A percentile compares a stretch with the other conserved stretches of the same genome.
Evolutionary conservation across 495 filamentous ascomycete genomes (phyloP).

Genomic region (Aspergillus sclerotioniger): DNA sequence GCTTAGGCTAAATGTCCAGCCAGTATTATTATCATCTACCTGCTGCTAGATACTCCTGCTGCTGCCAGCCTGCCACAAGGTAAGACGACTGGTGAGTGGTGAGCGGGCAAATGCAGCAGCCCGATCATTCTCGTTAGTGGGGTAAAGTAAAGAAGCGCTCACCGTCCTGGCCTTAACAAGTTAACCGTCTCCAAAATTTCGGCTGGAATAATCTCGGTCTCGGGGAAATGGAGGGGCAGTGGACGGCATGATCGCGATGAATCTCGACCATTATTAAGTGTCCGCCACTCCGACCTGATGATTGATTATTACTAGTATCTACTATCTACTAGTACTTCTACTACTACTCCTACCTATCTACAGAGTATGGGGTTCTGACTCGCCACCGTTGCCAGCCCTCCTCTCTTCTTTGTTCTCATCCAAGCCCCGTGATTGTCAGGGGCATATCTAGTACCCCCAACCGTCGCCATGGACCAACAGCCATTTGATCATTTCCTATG

Average conservation of each 20-base stretch:
- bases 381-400: no score
- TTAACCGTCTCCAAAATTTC: constrained; percentile 6
- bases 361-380: no score
- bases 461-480: background rate
- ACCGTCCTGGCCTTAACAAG: background rate
- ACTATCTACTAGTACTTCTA: background rate
- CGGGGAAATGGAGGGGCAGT: constrained; percentile 16
- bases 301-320: no score
- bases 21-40: no score
- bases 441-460: background rate
- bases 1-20: background rate
- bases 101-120: background rate
- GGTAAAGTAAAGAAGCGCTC: background rate
- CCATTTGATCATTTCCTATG: background rate
- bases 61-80: background rate
- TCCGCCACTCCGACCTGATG: background rate
- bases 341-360: no score
- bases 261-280: constrained; percentile 10
- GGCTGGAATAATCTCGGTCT: constrained; percentile 10
- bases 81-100: background rate
- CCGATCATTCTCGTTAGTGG: background rate
- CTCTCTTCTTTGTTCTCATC: constrained; percentile 1
- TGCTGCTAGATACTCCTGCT: no score
- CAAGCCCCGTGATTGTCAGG: background rate
- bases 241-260: constrained; percentile 7